Evolutionary conservation across 2,329 filamentous ascomycete species (phyloP).

Genomic region (Trichoderma sp.): DNA sequence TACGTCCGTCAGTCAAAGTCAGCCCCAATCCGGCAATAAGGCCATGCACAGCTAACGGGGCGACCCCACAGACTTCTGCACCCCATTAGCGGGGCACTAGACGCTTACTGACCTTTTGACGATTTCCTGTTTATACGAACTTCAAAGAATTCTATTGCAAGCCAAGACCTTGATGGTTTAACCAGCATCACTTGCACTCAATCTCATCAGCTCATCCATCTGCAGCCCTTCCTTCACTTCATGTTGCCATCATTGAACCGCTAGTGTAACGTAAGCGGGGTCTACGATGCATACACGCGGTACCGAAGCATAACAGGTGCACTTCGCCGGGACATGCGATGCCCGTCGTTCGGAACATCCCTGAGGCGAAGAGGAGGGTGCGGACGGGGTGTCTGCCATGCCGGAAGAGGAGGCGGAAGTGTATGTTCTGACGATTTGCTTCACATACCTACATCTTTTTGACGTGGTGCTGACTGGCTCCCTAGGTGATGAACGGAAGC

Average conservation of each 20-base stretch:
- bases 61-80: background rate
- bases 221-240: too few relatives aligned
- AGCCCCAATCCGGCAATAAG: background rate
- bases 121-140: background rate
- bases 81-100: conserved; percentile 25
- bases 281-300: background rate
- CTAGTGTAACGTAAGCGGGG: too few relatives aligned
- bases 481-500: conserved; percentile 32
- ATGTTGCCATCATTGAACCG: too few relatives aligned
- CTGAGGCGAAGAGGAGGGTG: conserved; percentile 32
- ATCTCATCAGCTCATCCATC: background rate
- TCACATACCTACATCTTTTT: background rate
- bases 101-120: background rate
- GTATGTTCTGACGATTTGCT: conserved; percentile 10
- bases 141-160: background rate
- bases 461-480: background rate
- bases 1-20: background rate
- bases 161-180: background rate
- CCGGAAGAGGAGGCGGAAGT: conserved; percentile 32
- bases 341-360: conserved; percentile 30
- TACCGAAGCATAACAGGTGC: too few relatives aligned
- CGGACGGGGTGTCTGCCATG: conserved; percentile 33
- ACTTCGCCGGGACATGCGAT: conserved; percentile 9
- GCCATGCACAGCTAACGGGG: conserved; percentile 25
- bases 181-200: background rate